A percentile compares a stretch with the other conserved stretches of the same genome.
phyloP scores from a whole-genome alignment of 2,329 filamentous ascomycete species.

The Aspergillus fumigatus region DNA sequence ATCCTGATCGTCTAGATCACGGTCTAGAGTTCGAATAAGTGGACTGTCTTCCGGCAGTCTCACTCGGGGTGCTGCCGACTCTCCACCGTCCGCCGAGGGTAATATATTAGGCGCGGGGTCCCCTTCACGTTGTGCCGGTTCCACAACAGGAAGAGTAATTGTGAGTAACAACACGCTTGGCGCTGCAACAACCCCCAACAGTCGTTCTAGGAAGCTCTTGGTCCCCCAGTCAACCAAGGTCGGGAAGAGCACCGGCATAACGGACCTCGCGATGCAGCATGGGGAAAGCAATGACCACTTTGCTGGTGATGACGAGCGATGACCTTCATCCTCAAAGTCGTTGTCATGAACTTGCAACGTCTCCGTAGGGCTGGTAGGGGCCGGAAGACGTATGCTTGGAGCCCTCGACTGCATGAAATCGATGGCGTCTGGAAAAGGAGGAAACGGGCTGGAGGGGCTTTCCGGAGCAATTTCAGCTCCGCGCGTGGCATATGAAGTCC shows the following conservation, averaged over 20 bases:
- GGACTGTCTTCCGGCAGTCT: conserved; percentile 37
- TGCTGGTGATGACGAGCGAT: conserved; percentile 41
- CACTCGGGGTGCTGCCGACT: conserved; percentile 21
- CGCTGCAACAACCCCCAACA: conserved; percentile 76
- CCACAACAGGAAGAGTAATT: conserved; percentile 85
- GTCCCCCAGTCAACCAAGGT: conserved; percentile 76
- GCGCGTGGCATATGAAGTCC: conserved; percentile 12
- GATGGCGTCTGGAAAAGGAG: conserved; percentile 60
- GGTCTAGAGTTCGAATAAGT: conserved; percentile 19
- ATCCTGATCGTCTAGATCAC: conserved; percentile 4
- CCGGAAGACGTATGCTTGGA: conserved; percentile 54
- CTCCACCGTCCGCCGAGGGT: conserved; percentile 18
- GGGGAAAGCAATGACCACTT: conserved; percentile 78
- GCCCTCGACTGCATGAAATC: conserved; percentile 41
- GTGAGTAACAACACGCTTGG: conserved; percentile 87
- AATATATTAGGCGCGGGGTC: conserved; percentile 33
- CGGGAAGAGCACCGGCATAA: conserved; percentile 76
- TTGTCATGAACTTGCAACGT: conserved; percentile 24
- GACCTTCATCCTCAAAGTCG: conserved; percentile 39
- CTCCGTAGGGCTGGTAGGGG: conserved; percentile 39
- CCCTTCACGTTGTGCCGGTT: conserved; percentile 55
- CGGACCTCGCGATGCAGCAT: conserved; percentile 66
- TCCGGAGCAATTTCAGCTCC: conserved; percentile 12
- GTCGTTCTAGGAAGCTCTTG: conserved; percentile 79
- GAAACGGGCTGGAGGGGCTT: conserved; percentile 60